Conservation (phyloP, 305 asterid genomes). For the Salvia sclarea region DNA sequence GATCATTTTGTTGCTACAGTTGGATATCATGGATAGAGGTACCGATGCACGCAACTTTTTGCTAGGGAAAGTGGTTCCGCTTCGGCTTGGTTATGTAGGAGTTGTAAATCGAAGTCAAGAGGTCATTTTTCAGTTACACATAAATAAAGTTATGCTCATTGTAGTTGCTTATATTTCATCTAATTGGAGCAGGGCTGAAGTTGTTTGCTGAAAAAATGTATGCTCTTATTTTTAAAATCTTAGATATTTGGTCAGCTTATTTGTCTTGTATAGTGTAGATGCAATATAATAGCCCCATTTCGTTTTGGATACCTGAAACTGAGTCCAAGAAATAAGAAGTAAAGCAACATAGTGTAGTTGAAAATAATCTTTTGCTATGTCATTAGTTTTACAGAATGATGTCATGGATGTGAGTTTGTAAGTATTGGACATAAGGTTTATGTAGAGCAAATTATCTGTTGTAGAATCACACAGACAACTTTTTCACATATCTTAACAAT, state of each 20-base stretch:
- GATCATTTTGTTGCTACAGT: slow-evolving; percentile 49
- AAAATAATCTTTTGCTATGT: too few relatives aligned
- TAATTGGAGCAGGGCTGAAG: slow-evolving; percentile 7
- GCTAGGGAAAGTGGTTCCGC: slow-evolving; percentile 88
- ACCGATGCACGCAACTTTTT: slow-evolving; percentile 79
- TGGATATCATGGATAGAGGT: slow-evolving; percentile 92
- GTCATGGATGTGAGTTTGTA: slow-evolving; percentile 17
- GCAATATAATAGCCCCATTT: too few relatives aligned
- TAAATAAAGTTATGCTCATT: background rate
- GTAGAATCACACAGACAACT: slow-evolving; percentile 8
- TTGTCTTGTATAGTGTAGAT: too few relatives aligned
- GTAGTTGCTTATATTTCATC: background rate
- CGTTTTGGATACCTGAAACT: too few relatives aligned
- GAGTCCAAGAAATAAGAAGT: too few relatives aligned
- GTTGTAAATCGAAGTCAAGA: slow-evolving; percentile 90
- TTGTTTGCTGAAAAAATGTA: background rate
- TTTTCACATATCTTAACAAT: background rate
- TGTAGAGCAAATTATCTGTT: slow-evolving; percentile 8
- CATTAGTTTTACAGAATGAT: background rate
- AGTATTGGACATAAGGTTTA: background rate
- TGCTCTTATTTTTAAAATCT: background rate
- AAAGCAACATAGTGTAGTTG: too few relatives aligned
- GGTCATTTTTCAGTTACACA: slow-evolving; percentile 45
- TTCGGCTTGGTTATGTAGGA: slow-evolving; percentile 83
- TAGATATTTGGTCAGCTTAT: background rate